A percentile compares a stretch with the other conserved stretches of the same genome.
phyloP scores from a whole-genome alignment of 805 yeast species.

The Pichia deserticola region DNA sequence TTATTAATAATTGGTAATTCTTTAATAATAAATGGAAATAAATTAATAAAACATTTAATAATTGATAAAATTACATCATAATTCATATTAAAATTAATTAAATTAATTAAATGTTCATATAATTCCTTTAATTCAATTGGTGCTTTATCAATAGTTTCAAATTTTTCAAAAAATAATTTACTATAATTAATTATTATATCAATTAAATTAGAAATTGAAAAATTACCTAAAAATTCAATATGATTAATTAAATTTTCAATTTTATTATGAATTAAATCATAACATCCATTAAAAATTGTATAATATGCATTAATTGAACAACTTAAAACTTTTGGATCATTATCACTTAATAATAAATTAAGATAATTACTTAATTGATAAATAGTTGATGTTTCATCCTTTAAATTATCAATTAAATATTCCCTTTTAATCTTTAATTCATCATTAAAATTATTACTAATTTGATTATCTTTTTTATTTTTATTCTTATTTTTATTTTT shows the following conservation, averaged over 20 bases:
- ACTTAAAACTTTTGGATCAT: slow-evolving; percentile 59
- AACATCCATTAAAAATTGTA: slow-evolving; percentile 45
- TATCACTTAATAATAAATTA: slow-evolving; percentile 53
- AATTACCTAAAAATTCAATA: slow-evolving; percentile 54
- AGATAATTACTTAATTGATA: slow-evolving; percentile 47
- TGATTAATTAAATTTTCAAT: slow-evolving; percentile 39
- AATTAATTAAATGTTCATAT: slow-evolving; percentile 34
- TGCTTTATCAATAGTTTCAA: neutral
- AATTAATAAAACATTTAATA: slow-evolving; percentile 45
- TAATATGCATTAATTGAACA: slow-evolving; percentile 54
- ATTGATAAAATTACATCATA: slow-evolving; percentile 57
- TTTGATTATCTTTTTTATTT: too few relatives aligned
- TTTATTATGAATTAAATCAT: slow-evolving; percentile 65
- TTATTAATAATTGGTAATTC: slow-evolving; percentile 39
- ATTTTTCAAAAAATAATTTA: slow-evolving; percentile 44
- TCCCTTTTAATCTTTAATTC: neutral
- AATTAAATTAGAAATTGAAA: slow-evolving; percentile 55
- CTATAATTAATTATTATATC: slow-evolving; percentile 63
- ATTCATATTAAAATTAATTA: slow-evolving; percentile 44
- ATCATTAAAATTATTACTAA: neutral
- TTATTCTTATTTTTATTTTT: neutral
- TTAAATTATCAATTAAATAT: slow-evolving; percentile 9
- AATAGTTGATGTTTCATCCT: slow-evolving; percentile 30
- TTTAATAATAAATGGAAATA: slow-evolving; percentile 50
- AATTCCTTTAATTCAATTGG: slow-evolving; percentile 48